Evolutionary conservation across 2,329 filamentous ascomycete genomes (phyloP), one percentile per base, ranked within the genome.

Genomic region (Zymoseptoria brevis): DNA sequence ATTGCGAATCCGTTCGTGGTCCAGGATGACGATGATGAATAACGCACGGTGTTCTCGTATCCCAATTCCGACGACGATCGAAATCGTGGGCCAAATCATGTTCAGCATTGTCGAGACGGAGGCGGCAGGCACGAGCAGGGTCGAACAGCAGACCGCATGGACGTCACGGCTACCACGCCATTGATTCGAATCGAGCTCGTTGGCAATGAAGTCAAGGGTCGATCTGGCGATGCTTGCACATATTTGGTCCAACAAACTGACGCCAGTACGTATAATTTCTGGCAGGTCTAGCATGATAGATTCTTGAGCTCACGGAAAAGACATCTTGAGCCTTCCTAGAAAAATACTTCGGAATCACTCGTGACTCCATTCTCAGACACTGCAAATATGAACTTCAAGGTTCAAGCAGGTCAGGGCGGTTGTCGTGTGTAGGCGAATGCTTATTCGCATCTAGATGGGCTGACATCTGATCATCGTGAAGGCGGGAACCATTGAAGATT

Each of bases 1-100:
- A 99, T 99, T 69, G 84, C 88, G 68, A 99, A 99, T 74, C 94
- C 94, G 0, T 99, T 97, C 71, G 79, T 88, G 56, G 85, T 90
- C 70, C 80, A 82, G 22, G 87, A 90, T 53, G 87, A 90, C 41
- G 69, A 71, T 24, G 70, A 71, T 13, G 63, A 64, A 41, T 61
- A 58, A 41, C 26, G 8, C 2, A 3, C 21, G 50, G 50, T 9
- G 16, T 8, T 29, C 16, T 24, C 21, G 50, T 16, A 19, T 4
- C 9, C 16, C 19, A 7, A 7, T 13, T n/a, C 1, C 35, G 7
- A 45, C 13, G 13, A 45, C 16, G 35, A n/a, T 45, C 1, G 26
- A 29, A 29, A 4, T n/a, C 35, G n/a, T 7, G 16, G 35, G 35
- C 5, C 35, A n/a, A 13, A n/a, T 45, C 11, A 6, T n/a, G 35